phyloP scores from a whole-genome alignment of 768 basidiomycete genomes.

The Mycena venus region DNA sequence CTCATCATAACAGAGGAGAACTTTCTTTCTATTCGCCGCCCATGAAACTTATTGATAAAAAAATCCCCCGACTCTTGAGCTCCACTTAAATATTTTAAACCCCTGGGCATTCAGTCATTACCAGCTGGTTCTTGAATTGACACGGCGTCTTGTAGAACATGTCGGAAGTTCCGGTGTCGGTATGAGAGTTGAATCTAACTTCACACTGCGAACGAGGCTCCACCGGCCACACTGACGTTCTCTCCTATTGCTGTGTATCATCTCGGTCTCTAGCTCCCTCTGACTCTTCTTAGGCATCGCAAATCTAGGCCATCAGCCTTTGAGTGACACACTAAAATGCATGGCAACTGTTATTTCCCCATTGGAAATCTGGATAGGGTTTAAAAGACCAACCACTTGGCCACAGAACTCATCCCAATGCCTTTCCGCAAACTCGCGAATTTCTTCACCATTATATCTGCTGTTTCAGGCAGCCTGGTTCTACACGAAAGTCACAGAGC shows the following conservation, averaged over 20 bases:
- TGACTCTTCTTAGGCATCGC: slow-evolving; percentile 6
- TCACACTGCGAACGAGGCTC: slow-evolving; percentile 7
- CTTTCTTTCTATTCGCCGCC: not conserved
- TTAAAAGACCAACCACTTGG: slow-evolving; percentile 6
- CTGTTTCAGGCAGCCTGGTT: slow-evolving; percentile 16
- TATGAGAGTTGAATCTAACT: slow-evolving; percentile 14
- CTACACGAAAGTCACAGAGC: slow-evolving; percentile 17
- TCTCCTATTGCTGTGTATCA: slow-evolving; percentile 11
- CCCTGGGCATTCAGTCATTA: not conserved
- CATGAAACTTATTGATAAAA: not conserved
- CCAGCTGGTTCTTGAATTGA: not conserved
- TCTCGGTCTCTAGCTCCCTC: slow-evolving; percentile 1
- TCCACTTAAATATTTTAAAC: not conserved
- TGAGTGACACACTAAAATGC: slow-evolving; percentile 12
- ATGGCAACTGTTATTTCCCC: slow-evolving; percentile 11
- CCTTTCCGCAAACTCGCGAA: slow-evolving; percentile 2
- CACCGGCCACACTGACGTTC: slow-evolving; percentile 11
- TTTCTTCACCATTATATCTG: slow-evolving; percentile 12
- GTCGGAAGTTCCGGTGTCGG: slow-evolving; percentile 3
- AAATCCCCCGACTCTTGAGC: not conserved
- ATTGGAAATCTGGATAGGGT: slow-evolving; percentile 2
- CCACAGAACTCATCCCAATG: slow-evolving; percentile 9
- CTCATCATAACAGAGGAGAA: not conserved
- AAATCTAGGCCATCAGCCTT: slow-evolving; percentile 4
- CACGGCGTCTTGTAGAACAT: not conserved